Evolutionary conservation across 1,284 basidiomycete genomes (phyloP).

Genomic region (Rhodotorula sp.): DNA sequence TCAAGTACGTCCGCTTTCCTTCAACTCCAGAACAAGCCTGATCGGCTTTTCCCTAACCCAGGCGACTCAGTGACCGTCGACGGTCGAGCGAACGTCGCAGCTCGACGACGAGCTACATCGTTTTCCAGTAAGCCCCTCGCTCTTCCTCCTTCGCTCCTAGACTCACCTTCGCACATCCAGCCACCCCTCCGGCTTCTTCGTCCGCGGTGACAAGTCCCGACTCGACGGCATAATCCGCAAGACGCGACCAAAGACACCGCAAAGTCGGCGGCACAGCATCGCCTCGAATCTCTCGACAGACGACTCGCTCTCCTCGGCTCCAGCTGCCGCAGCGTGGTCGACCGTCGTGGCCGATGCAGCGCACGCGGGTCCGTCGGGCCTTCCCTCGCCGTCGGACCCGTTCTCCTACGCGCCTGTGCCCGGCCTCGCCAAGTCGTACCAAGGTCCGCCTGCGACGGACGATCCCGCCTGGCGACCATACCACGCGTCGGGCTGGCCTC

Average conservation of each 20-base stretch:
- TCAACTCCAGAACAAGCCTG: not conserved
- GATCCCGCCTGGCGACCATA: not conserved
- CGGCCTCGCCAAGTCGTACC: not conserved
- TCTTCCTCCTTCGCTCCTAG: too few relatives aligned
- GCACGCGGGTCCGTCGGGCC: not conserved
- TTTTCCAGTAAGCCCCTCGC: constrained; percentile 17
- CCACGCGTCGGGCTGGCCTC: not conserved
- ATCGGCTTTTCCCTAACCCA: not conserved
- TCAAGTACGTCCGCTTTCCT: constrained; percentile 12
- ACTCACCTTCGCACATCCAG: not conserved
- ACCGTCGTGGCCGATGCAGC: not conserved
- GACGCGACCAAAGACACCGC: constrained; percentile 7
- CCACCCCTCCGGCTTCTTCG: constrained; percentile 28
- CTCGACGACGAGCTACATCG: not conserved
- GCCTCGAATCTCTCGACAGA: constrained; percentile 22
- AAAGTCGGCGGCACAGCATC: constrained; percentile 12
- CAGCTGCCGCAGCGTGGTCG: not conserved
- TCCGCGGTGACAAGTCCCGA: constrained; percentile 13
- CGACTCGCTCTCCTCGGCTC: not conserved
- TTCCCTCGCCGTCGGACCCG: not conserved
- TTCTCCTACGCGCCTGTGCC: not conserved
- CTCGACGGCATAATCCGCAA: constrained; percentile 31
- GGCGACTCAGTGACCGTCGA: constrained; percentile 25
- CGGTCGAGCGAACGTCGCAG: constrained; percentile 21
- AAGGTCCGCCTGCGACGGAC: not conserved